Percentiles rank a stretch among this genome's conserved stretches.
These are phyloP conservation scores for Sistotremastrum niveocremeum DNA, from an alignment of 768 basidiomycete species.

Conservation along the genomic window DNA sequence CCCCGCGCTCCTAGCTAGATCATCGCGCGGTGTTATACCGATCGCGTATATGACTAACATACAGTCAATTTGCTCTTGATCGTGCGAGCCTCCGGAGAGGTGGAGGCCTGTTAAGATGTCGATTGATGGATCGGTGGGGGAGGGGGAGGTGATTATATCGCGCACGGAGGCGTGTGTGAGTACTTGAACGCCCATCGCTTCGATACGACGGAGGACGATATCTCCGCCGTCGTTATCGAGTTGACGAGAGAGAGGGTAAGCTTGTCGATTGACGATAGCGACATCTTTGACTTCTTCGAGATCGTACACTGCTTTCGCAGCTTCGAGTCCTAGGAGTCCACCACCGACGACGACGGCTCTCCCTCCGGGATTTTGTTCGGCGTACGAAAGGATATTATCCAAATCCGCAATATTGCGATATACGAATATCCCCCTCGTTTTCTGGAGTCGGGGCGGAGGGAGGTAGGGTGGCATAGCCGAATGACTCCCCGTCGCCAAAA, in stretches of 20 bases:
- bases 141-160: conserved; percentile 23
- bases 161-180: conserved; percentile 28
- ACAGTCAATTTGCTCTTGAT: conserved; percentile 21
- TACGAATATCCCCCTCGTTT: conserved; percentile 47
- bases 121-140: conserved; percentile 14
- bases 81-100: conserved; percentile 30
- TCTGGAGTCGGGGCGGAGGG: conserved; percentile 23
- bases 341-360: conserved; percentile 51
- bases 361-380: conserved; percentile 30
- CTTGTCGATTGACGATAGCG: conserved; percentile 37
- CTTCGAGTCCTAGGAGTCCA: conserved; percentile 59
- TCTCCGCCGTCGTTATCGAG: conserved; percentile 44
- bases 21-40: conserved; percentile 59
- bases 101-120: conserved; percentile 33
- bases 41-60: conserved; percentile 54
- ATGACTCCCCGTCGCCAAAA: conserved; percentile 58
- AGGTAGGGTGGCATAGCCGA: conserved; percentile 50
- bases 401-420: conserved; percentile 64
- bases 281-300: conserved; percentile 33
- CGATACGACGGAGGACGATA: conserved; percentile 46
- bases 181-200: conserved; percentile 44
- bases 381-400: conserved; percentile 47
- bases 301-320: conserved; percentile 60
- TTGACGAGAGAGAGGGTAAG: conserved; percentile 43
- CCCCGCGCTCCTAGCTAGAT: conserved; percentile 41